Percentiles rank a stretch among this genome's conserved stretches.
Conservation (phyloP, 2,329 filamentous ascomycete genomes). For the Grosmannia clavigera region DNA sequence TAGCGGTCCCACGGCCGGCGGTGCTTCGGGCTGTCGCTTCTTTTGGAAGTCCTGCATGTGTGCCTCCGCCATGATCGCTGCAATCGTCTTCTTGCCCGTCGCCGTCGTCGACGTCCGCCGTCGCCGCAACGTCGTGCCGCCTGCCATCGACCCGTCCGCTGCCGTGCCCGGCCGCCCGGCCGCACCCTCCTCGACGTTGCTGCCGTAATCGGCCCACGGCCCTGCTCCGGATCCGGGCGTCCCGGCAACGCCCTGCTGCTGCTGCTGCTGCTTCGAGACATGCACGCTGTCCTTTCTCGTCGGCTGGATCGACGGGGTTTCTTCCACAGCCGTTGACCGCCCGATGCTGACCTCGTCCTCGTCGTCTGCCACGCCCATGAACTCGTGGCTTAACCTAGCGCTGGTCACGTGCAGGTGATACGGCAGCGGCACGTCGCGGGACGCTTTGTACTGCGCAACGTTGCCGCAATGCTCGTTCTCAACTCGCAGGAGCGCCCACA, state of each 20-base stretch:
- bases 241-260: not conserved
- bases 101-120: conserved; percentile 22
- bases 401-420: conserved; percentile 47
- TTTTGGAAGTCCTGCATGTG: conserved; percentile 90
- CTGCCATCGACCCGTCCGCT: conserved; percentile 4
- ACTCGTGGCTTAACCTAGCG: not conserved
- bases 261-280: not conserved
- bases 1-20: not conserved
- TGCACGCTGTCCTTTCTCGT: not conserved
- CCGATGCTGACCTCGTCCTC: conserved; percentile 7
- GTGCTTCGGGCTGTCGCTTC: conserved; percentile 33
- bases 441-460: conserved; percentile 80
- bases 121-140: conserved; percentile 14
- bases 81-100: conserved; percentile 26
- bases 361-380: not conserved
- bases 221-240: not conserved
- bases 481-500: conserved; percentile 88
- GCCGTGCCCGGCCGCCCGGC: conserved; percentile 12
- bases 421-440: conserved; percentile 73
- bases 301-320: not conserved
- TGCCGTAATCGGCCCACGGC: not conserved
- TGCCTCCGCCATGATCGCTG: conserved; percentile 61
- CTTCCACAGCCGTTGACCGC: conserved; percentile 13
- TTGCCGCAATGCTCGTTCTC: conserved; percentile 97
- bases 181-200: conserved; percentile 7